Base-by-base conservation (phyloP, 2,329 filamentous ascomycete genomes). In the Pseudogymnoascus sp. region DNA sequence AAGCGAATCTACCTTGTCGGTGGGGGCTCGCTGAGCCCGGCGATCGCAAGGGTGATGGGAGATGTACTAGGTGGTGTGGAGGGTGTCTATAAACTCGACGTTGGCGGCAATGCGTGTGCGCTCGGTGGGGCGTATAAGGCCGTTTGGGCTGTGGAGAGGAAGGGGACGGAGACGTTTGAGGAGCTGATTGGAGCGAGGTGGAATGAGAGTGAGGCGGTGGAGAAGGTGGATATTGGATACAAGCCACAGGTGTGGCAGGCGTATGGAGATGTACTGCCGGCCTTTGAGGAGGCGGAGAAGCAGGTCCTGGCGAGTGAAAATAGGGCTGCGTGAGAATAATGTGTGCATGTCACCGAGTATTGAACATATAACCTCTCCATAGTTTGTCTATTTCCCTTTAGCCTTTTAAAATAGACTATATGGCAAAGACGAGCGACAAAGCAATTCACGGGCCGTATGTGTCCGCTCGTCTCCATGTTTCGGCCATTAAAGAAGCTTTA, bases 71-170 rank as follows among this genome's bases (percentile, higher is more conserved):
- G 95, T 61, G 91, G 91, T 36, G 84, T 82, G 2, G 95, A 97
- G 67, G 95, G 95, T 23, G 90, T 97, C 25, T 99, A 91, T 78
- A 90, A 89, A 76, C 85, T 99, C 12, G 93, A 97, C 73, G 91
- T 97, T 4, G 93, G 95, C 25, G 92, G 93, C 25, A 97, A 96
- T 77, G 93, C 95, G 2, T 99, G 95, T 77, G 95, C 93, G 10
- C 78, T 97, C 12, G 95, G 95, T 12, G 91, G 91, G 5, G 93
- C 93, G 25, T 97, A 97, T 78, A 97, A 97, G 78, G 93, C 95
- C 12, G 87, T 96, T 0, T 99, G 95, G 95, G 92, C 89, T 0
- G 80, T 91, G 63, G 91, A 95, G 79, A 79, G 90, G 59, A 75
- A 76, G 23, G 67, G 65, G 3, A 81, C 79, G 16, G 87, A 96